These are phyloP conservation scores for Antarctomyces pellizariae DNA, from an alignment of 495 filamentous ascomycete genomes.

Conservation along the genomic window DNA sequence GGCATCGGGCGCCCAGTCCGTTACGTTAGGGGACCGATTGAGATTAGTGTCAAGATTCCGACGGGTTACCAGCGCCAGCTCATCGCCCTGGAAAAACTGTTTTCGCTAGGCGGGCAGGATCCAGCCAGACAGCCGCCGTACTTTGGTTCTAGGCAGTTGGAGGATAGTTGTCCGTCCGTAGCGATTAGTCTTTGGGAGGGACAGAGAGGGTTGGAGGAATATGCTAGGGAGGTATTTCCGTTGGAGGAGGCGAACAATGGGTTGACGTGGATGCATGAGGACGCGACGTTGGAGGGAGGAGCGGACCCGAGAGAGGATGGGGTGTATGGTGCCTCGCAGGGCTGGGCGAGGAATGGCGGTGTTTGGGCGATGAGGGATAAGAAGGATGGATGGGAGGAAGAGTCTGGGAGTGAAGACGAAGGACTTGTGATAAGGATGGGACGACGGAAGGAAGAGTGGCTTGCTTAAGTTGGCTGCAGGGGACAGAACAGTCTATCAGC, in stretches of 20 bases:
- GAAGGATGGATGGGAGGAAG: no score
- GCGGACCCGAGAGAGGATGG: no score
- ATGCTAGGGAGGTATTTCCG: constrained; percentile 84
- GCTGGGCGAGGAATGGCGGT: no score
- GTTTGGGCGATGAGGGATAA: no score
- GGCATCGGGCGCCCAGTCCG: constrained; percentile 55
- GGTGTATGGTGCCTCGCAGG: no score
- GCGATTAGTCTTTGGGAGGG: constrained; percentile 75
- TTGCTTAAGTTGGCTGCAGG: no score
- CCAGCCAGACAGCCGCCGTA: constrained; percentile 26
- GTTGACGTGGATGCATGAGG: constrained; percentile 87
- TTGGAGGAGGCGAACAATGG: constrained; percentile 88
- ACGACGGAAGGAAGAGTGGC: no score
- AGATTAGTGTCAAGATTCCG: constrained; percentile 69
- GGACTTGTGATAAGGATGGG: no score
- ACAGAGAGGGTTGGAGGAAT: constrained; percentile 78
- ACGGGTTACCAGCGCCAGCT: constrained; percentile 79
- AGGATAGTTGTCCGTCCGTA: constrained; percentile 38
- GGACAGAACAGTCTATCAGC: no score
- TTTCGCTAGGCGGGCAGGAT: constrained; percentile 31
- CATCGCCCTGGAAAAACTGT: constrained; percentile 42
- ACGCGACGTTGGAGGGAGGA: no score
- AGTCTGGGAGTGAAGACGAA: no score
- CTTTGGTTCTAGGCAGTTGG: constrained; percentile 27
- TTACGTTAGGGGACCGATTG: constrained; percentile 57